Base-by-base conservation (phyloP, 495 filamentous ascomycete genomes). In the Friedmanniomyces endolithicus region DNA sequence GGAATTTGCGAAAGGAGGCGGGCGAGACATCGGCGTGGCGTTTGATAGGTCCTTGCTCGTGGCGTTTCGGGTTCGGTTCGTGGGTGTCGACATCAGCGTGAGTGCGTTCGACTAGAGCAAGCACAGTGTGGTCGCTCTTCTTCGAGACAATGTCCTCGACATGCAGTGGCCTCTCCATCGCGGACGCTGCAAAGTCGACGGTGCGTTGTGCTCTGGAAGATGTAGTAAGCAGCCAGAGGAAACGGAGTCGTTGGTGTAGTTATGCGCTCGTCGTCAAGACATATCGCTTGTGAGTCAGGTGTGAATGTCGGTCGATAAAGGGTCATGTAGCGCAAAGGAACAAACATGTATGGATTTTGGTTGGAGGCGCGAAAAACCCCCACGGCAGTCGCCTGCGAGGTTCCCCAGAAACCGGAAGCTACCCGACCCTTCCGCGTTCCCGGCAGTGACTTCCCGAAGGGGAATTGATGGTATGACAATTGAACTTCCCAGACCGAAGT, bases 1-100 rank as follows among this genome's bases (percentile, higher is more conserved):
- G 47, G 44, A 72, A 70, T 23, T 60, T 53, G 11, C 35, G n/a
- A 52, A 65, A 69, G 4, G 45, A 44, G 14, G 53, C 33, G 9
- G 51, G 44, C 19, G 52, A n/a, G 27, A 71, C 64, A 33, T 50
- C 57, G 2, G 56, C 40, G 48, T 57, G 46, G 40, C 31, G 48
- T 11, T 37, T 35, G 8, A 64, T 56, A 16, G 19, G 24, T 11
- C 31, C 24, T 11, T 17, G 24, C 16, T 65, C 64, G 45, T 65
- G 55, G 12, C 58, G 58, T 48, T 61, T 57, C 11, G 67, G 69
- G 11, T 52, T 39, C 16, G 66, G 63, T 20, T 58, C 48, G 48
- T 71, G 69, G 33, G 57, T 66, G 39, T 71, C 66, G 46, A 71
- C 61, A 34, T 69, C 67, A 29, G 45, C 58, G 39, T 64, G 62